Evolutionary conservation across 2,329 filamentous ascomycete species (phyloP).

Genomic region (Aschersonia sp.): DNA sequence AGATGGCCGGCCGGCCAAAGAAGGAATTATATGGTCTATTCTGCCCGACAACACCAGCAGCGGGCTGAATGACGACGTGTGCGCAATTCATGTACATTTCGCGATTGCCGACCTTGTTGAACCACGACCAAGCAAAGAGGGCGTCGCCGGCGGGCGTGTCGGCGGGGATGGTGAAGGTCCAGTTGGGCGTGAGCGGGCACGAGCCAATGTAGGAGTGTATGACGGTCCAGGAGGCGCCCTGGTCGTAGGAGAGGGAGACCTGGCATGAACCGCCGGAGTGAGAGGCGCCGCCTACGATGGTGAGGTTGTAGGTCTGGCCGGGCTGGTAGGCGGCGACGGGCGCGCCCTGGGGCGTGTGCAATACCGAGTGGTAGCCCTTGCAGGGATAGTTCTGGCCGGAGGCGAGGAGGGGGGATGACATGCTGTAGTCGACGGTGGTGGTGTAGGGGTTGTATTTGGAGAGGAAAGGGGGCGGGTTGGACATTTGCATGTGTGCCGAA

Average conservation of each 20-base stretch:
- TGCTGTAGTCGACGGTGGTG: slow-evolving; percentile 49
- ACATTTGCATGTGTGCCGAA: slow-evolving; percentile 43
- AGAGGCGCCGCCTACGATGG: slow-evolving; percentile 44
- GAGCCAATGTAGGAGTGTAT: slow-evolving; percentile 41
- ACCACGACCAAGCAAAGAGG: slow-evolving; percentile 65
- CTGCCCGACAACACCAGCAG: slow-evolving; percentile 2
- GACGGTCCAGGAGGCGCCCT: slow-evolving; percentile 56
- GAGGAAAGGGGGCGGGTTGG: slow-evolving; percentile 33
- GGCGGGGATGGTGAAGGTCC: slow-evolving; percentile 51
- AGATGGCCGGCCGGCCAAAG: slow-evolving; percentile 47
- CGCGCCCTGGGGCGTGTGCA: slow-evolving; percentile 33
- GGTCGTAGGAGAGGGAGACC: slow-evolving; percentile 59
- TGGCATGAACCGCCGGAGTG: slow-evolving; percentile 68
- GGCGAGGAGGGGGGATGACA: slow-evolving; percentile 49
- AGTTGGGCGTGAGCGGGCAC: slow-evolving; percentile 36
- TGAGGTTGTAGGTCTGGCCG: slow-evolving; percentile 49
- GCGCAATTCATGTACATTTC: slow-evolving; percentile 87
- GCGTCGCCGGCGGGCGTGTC: slow-evolving; percentile 46
- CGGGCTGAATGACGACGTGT: slow-evolving; percentile 41
- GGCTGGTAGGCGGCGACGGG: slow-evolving; percentile 46
- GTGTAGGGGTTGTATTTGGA: slow-evolving; percentile 37
- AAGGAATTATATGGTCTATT: slow-evolving; percentile 22
- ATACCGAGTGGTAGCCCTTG: slow-evolving; percentile 45
- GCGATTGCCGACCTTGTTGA: slow-evolving; percentile 62
- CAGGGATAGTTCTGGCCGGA: slow-evolving; percentile 59